phyloP scores from a whole-genome alignment of 345 rosid genomes.

The Pistacia integerrima region DNA sequence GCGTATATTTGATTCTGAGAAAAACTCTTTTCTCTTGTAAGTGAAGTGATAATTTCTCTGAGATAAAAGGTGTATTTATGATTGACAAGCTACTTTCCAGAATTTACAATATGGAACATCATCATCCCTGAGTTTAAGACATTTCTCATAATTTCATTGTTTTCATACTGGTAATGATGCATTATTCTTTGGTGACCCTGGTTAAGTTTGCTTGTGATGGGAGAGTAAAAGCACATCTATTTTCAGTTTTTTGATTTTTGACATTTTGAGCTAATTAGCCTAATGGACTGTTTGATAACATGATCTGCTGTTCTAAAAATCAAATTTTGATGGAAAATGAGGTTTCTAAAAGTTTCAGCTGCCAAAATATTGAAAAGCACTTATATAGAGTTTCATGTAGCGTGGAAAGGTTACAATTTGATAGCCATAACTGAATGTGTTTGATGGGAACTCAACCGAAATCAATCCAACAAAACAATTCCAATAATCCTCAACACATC shows the following conservation, averaged over 20 bases:
- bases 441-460: too few species aligned
- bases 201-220: neutral
- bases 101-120: neutral
- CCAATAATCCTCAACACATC: too few species aligned
- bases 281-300: neutral
- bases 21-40: neutral
- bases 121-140: neutral
- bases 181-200: neutral
- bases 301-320: neutral
- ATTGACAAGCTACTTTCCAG: neutral
- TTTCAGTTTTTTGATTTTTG: neutral
- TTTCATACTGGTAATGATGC: neutral
- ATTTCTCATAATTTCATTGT: neutral
- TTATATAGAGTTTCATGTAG: neutral
- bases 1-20: neutral
- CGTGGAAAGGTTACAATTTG: neutral
- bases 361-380: neutral
- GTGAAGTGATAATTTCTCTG: neutral
- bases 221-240: neutral
- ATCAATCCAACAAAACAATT: too few species aligned
- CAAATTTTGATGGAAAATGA: neutral
- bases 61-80: neutral
- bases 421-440: neutral
- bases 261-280: neutral
- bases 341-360: neutral